A percentile compares a stretch with the other conserved stretches of the same genome.
Evolutionary conservation across 2,329 filamentous ascomycete genomes (phyloP).

Genomic region (Fusarium albidum): DNA sequence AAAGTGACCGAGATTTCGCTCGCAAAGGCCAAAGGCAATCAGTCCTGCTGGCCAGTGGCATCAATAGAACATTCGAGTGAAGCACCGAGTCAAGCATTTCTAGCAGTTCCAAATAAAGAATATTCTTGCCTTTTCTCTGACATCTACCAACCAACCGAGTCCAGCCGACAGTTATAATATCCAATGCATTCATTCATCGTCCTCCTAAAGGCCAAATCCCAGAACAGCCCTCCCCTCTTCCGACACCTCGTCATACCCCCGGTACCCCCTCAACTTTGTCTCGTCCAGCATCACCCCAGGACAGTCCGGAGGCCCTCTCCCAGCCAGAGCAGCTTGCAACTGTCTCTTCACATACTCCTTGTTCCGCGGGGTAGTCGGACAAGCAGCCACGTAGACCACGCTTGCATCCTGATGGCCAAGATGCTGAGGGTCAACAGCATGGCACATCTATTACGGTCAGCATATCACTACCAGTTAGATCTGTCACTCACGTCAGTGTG

Average conservation of each 20-base stretch:
- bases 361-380: conserved; percentile 42
- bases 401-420: conserved; percentile 42
- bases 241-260: conserved; percentile 3
- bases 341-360: conserved; percentile 34
- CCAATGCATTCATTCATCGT: too few relatives aligned
- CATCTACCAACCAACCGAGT: too few relatives aligned
- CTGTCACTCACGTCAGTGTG: conserved; percentile 22
- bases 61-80: too few relatives aligned
- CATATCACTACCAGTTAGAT: too few relatives aligned
- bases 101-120: too few relatives aligned
- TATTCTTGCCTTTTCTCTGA: too few relatives aligned
- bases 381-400: conserved; percentile 48
- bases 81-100: too few relatives aligned
- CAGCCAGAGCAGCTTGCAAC: conserved; percentile 15
- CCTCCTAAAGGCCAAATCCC: conserved; percentile 8
- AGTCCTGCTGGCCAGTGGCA: too few relatives aligned
- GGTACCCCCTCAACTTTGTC: conserved; percentile 12
- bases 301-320: conserved; percentile 12
- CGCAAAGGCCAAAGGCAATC: too few relatives aligned
- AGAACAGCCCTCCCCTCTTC: conserved; percentile 9
- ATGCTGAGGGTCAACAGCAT: conserved; percentile 50
- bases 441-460: too few relatives aligned
- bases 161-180: too few relatives aligned
- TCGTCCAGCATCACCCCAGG: conserved; percentile 2
- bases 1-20: too few relatives aligned